Percentiles rank a stretch among this genome's conserved stretches.
These are phyloP conservation scores for Collybiopsis confluens DNA, from an alignment of 768 basidiomycete genomes.

Conservation along the genomic window DNA sequence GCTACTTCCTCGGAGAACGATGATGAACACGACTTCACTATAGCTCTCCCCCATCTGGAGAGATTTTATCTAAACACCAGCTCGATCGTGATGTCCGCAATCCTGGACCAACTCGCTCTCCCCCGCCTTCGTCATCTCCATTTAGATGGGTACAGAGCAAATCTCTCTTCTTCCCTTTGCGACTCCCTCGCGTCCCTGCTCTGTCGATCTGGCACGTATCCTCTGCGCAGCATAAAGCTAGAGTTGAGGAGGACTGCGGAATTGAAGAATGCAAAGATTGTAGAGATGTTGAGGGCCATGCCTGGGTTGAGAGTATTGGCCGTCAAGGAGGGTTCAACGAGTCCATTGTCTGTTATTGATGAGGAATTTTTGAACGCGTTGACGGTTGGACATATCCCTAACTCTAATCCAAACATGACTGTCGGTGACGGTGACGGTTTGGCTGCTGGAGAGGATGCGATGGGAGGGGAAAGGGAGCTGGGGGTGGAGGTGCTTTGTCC, in stretches of 20 bases:
- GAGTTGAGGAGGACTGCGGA: background rate
- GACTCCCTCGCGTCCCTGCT: background rate
- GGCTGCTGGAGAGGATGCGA: no score
- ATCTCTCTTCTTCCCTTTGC: background rate
- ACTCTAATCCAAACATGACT: no score
- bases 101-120: background rate
- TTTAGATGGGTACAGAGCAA: background rate
- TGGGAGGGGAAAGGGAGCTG: no score
- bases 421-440: no score
- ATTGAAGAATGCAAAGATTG: background rate
- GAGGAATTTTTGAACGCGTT: constrained; percentile 3
- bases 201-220: background rate
- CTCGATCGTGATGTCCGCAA: background rate
- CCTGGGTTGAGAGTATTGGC: background rate
- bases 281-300: background rate
- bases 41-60: background rate
- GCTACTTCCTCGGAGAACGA: background rate
- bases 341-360: background rate
- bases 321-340: background rate
- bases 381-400: no score
- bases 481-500: constrained; percentile 1
- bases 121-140: background rate
- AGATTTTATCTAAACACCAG: background rate
- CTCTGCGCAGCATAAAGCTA: background rate
- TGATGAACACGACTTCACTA: background rate